Conservation (phyloP, 1,139 yeast genomes). For the Saccharomycopsis hybrid region DNA sequence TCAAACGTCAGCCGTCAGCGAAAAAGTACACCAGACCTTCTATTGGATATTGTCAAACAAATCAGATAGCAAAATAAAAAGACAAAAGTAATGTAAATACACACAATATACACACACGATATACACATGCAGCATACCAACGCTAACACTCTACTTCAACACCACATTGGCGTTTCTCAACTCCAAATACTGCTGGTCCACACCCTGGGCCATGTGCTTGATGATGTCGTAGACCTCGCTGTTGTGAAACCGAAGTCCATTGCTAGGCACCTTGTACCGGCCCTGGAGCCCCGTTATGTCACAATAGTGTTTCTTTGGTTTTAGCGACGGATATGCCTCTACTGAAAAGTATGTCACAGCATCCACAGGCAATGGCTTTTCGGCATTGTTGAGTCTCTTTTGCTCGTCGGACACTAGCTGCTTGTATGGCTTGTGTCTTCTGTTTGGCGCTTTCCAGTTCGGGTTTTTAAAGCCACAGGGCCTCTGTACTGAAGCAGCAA, state of each 20-base stretch:
- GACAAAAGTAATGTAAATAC: too few relatives aligned
- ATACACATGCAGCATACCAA: too few relatives aligned
- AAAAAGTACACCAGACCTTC: too few relatives aligned
- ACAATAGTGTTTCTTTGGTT: slow-evolving; percentile 80
- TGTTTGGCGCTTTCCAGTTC: slow-evolving; percentile 41
- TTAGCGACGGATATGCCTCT: slow-evolving; percentile 83
- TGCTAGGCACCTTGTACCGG: slow-evolving; percentile 67
- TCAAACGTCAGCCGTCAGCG: too few relatives aligned
- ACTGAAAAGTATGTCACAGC: slow-evolving; percentile 52
- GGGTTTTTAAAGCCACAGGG: slow-evolving; percentile 48
- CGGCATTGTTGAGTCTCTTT: slow-evolving; percentile 45
- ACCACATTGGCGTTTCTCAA: slow-evolving; percentile 86
- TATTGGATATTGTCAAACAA: too few relatives aligned
- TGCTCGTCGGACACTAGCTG: slow-evolving; percentile 76
- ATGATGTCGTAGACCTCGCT: slow-evolving; percentile 76
- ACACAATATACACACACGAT: too few relatives aligned
- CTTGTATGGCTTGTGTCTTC: slow-evolving; percentile 70
- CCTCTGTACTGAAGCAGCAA: slow-evolving; percentile 17
- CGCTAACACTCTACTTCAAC: slow-evolving; percentile 37
- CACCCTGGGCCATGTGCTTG: slow-evolving; percentile 79
- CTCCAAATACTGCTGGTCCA: slow-evolving; percentile 87
- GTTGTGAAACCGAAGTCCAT: slow-evolving; percentile 73
- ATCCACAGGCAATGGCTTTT: slow-evolving; percentile 15
- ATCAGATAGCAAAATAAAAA: too few relatives aligned
- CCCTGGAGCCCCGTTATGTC: slow-evolving; percentile 90